A percentile compares a stretch with the other conserved stretches of the same genome.
Evolutionary conservation across 108 stramenopile species (phyloP).

Genomic region (Cyclotella choctawhatcheeana): DNA sequence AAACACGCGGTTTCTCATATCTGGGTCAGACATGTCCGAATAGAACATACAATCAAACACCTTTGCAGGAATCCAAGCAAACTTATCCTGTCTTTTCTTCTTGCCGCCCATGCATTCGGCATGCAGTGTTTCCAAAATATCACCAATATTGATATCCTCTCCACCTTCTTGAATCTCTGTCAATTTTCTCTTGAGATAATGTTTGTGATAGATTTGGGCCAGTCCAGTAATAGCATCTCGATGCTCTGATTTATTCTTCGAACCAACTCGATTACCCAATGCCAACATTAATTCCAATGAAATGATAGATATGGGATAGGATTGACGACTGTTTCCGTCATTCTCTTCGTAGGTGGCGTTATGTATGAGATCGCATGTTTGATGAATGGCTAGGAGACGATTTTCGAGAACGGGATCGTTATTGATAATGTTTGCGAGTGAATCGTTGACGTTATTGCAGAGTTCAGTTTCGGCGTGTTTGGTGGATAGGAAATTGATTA

Average conservation of each 20-base stretch:
- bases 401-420: slow-evolving; percentile 53
- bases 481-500: slow-evolving; percentile 57
- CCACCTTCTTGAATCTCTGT: slow-evolving; percentile 60
- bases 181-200: slow-evolving; percentile 62
- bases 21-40: slow-evolving; percentile 62
- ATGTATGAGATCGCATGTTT: slow-evolving; percentile 72
- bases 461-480: slow-evolving; percentile 49
- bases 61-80: slow-evolving; percentile 75
- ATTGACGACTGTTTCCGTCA: background rate
- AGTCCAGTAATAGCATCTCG: slow-evolving; percentile 80
- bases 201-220: slow-evolving; percentile 71
- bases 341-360: slow-evolving; percentile 27
- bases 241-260: slow-evolving; percentile 76
- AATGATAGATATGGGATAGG: slow-evolving; percentile 31
- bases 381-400: slow-evolving; percentile 66
- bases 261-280: slow-evolving; percentile 65
- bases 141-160: slow-evolving; percentile 73
- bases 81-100: slow-evolving; percentile 46
- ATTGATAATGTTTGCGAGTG: slow-evolving; percentile 36
- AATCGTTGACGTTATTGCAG: slow-evolving; percentile 56
- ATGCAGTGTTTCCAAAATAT: slow-evolving; percentile 53
- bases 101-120: slow-evolving; percentile 13
- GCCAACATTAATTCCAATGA: slow-evolving; percentile 62
- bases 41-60: slow-evolving; percentile 72
- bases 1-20: slow-evolving; percentile 73